Base-by-base conservation (phyloP, 805 yeast genomes). In the Zygotorulaspora florentina region DNA sequence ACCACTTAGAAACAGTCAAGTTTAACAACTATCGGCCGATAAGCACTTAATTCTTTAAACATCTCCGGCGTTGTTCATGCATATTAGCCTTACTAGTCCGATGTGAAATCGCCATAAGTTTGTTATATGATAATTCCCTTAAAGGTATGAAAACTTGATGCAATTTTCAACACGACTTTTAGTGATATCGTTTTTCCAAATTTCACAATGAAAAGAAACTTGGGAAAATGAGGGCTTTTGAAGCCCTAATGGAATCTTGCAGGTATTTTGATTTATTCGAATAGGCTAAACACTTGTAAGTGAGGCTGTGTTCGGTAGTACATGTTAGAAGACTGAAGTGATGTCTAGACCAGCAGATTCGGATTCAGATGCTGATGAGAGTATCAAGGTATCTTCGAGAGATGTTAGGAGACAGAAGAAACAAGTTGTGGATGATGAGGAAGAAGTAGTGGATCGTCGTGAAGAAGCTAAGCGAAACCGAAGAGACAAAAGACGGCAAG, bases 331-430 rank as follows among this genome's bases (percentile, higher is more conserved):
- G 25, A 20, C 7, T 20, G 25, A 20, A 20, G 25, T 20, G 7
- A 20, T 20, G 25, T 20, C 25, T 20, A 20, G 25, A 20, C 58
- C 56, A 13, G 40, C 44, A 40, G 55, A 46, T 35, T 45, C 61
- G 5, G 62, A 51, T 17, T 53, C 58, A 18, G 66, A 60, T 28
- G 64, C 57, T 31, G 64, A 55, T 11, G 63, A 54, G 23, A 43
- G 42, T 7, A 43, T 59, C 23, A 53, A 45, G 11, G 51, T 54
- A 3, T 42, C 61, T 1, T 51, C 50, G 18, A 45, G 45, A 29
- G 52, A 48, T 16, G 37, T 36, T 2, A 53, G 59, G 45, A 53
- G 50, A 42, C 48, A 50, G 38, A 50, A 52, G 46, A 53, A 49
- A 40, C 49, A 52, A 46, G 48, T 49, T 18, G 44, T 53, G 18